Conservation (phyloP, 306 rosid genomes). For the Biancaea sappan region DNA sequence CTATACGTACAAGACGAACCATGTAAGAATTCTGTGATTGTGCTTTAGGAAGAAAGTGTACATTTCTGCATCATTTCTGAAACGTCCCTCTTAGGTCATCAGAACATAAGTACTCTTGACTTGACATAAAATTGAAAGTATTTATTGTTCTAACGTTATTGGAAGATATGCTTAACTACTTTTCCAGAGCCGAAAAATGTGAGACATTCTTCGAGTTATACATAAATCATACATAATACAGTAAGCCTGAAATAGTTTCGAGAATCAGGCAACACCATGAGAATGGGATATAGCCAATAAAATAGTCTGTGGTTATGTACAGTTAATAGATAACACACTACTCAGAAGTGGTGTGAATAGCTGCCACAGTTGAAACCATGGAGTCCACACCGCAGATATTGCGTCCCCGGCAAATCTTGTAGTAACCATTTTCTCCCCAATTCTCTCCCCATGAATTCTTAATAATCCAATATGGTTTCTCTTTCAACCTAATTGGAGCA, state of each 20-base stretch:
- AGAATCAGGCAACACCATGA: neutral
- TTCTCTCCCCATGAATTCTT: constrained; percentile 91
- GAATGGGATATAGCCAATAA: neutral
- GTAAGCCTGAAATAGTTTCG: neutral
- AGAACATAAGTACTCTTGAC: neutral
- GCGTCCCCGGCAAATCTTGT: constrained; percentile 80
- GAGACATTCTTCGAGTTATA: neutral
- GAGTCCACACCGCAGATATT: constrained; percentile 89
- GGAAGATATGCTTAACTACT: neutral
- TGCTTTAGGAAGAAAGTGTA: neutral
- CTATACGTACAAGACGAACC: neutral
- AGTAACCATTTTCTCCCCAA: constrained; percentile 95
- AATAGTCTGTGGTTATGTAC: constrained; percentile 20
- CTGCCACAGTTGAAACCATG: constrained; percentile 78
- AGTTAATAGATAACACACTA: neutral
- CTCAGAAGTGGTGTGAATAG: constrained; percentile 41
- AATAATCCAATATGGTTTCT: constrained; percentile 92
- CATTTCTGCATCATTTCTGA: neutral
- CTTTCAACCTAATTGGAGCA: constrained; percentile 77
- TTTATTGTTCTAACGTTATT: neutral
- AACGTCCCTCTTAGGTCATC: neutral
- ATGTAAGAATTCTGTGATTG: neutral
- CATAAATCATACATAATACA: neutral
- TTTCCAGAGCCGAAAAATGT: neutral
- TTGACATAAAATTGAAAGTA: neutral